A percentile compares a stretch with the other conserved stretches of the same genome.
phyloP scores from a whole-genome alignment of 352 stramenopile genomes.

The Thalassiosira sp. region DNA sequence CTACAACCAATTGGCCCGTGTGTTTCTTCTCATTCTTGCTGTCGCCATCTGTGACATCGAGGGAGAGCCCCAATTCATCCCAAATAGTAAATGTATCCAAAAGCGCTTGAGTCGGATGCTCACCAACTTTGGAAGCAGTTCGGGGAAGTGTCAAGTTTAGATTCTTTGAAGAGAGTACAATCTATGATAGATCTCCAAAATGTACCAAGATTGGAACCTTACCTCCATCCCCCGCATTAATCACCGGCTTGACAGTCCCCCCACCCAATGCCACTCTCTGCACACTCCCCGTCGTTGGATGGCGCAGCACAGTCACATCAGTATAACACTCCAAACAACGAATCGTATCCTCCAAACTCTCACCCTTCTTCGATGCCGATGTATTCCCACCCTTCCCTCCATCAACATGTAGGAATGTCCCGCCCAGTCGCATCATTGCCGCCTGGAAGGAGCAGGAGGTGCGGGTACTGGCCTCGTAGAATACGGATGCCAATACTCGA shows the following conservation, averaged over 20 bases:
- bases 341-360: conserved; percentile 97
- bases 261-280: conserved; percentile 45
- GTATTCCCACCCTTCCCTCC: conserved; percentile 79
- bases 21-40: conserved; percentile 27
- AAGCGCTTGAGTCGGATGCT: conserved; percentile 98
- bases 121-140: conserved; percentile 82
- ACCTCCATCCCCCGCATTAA: conserved; percentile 93
- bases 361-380: conserved; percentile 96
- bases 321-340: conserved; percentile 94
- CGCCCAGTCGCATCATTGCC: conserved; percentile 95
- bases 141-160: no score
- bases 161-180: background rate
- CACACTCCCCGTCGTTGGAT: conserved; percentile 87
- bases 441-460: conserved; percentile 98
- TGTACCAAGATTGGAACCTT: no score
- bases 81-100: conserved; percentile 98
- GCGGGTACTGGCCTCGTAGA: conserved; percentile 97
- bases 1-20: conserved; percentile 79
- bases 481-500: conserved; percentile 93
- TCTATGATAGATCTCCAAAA: background rate
- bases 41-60: conserved; percentile 38
- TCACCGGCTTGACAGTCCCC: conserved; percentile 88
- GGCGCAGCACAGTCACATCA: conserved; percentile 93
- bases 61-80: conserved; percentile 82
- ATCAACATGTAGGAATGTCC: conserved; percentile 92